Evolutionary conservation across 1,139 yeast genomes (phyloP).

Genomic region (Debaryomycetaceae sp.): DNA sequence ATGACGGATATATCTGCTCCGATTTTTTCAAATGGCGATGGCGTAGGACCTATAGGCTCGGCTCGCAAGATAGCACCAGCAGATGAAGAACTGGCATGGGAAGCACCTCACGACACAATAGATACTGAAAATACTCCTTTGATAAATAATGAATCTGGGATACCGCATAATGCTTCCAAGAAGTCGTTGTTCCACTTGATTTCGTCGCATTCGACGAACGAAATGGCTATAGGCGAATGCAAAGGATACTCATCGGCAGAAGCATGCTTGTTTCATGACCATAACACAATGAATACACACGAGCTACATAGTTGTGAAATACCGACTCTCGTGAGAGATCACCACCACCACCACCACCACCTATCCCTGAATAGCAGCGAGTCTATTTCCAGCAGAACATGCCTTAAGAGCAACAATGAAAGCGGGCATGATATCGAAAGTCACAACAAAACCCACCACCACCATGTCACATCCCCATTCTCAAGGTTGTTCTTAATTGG

Average conservation of each 20-base stretch:
- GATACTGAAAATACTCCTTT: constrained; percentile 2
- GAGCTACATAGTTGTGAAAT: constrained; percentile 40
- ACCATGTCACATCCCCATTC: constrained; percentile 73
- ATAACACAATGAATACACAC: constrained; percentile 3
- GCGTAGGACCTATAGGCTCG: not conserved
- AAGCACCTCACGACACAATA: not conserved
- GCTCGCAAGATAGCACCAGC: not conserved
- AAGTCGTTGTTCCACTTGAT: constrained; percentile 28
- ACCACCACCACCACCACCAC: not conserved
- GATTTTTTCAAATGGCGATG: not conserved
- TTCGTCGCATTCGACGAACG: constrained; percentile 14
- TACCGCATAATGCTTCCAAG: constrained; percentile 6
- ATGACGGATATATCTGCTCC: not conserved
- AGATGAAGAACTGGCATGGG: not conserved
- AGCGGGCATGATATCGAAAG: constrained; percentile 7
- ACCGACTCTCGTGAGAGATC: constrained; percentile 15
- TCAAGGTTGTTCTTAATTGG: constrained; percentile 82
- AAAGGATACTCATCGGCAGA: constrained; percentile 54
- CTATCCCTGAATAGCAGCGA: constrained; percentile 1
- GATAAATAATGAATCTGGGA: not conserved
- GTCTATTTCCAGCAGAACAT: not conserved
- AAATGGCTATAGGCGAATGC: constrained; percentile 44
- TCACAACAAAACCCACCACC: constrained; percentile 53
- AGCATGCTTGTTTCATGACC: constrained; percentile 17
- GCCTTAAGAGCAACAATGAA: not conserved